Evolutionary conservation across 345 rosid genomes (phyloP), one percentile per base, ranked within the genome.

Genomic region (Triadica sebifera): DNA sequence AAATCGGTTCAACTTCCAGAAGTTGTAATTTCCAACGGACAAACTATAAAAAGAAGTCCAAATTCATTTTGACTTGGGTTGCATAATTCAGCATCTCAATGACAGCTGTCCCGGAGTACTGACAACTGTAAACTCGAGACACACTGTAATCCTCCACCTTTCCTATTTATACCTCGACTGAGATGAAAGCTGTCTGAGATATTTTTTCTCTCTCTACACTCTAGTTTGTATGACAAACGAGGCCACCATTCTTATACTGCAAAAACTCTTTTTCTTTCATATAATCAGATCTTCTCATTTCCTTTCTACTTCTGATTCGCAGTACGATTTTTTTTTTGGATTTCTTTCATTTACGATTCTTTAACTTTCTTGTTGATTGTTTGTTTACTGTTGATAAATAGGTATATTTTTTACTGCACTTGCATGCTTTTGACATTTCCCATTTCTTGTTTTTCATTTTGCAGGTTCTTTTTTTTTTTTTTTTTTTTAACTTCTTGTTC

Each of bases 191-290:
- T 22, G 25, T 24, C 1, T 45, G 0, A 56, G 65, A 74, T 56
- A 56, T 66, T 74, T 66, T 39, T 29, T 65, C 65, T 66, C 77
- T 65, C 71, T 74, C 74, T 19, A 16, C 37, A 8, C 47, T 17
- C 62, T 20, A 15, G 8, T 17, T 53, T 19, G 5, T 13, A n/a
- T 53, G 22, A 57, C 29, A 60, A 25, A 60, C 65, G 55, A 51
- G 55, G 34, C 34, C 62, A 58, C 3, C 62, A 22, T n/a, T 58
- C 15, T 58, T 24, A 7, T 58, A 7, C 10, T 12, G 5, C 16
- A 10, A 58, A 1, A 12, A 45, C 24, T 52, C 29, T 4, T n/a
- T 6, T 65, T 17, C 15, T 15, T n/a, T 38, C 69, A n/a, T 45
- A 1, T 20, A 24, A 46, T 47, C 55, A 24, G 66, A 71, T 59